Evolutionary conservation across 108 stramenopile genomes (phyloP).

Genomic region (Schizochytrium sp.): DNA sequence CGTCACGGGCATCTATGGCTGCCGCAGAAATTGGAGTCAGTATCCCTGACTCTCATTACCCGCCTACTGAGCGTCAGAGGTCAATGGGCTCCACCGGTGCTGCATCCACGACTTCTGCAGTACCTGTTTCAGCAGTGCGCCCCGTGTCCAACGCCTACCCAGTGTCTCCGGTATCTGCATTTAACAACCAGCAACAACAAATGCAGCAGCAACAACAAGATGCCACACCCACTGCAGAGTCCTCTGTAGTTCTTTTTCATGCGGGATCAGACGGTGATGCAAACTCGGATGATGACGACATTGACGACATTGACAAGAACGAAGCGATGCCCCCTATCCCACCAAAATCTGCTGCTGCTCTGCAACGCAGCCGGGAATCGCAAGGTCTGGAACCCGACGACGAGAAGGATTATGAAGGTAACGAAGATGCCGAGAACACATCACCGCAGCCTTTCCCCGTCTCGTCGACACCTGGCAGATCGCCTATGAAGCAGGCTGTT

Average conservation of each 20-base stretch:
- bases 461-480: no score
- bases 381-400: not conserved
- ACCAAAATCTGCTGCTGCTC: not conserved
- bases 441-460: no score
- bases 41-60: not conserved
- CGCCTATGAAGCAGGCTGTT: no score
- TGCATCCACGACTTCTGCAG: conserved; percentile 1
- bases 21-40: not conserved
- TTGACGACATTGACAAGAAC: no score
- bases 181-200: not conserved
- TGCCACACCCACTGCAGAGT: not conserved
- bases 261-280: not conserved
- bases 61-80: not conserved
- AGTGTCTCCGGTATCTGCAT: not conserved
- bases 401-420: not conserved
- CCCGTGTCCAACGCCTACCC: not conserved
- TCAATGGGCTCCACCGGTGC: not conserved
- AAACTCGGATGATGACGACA: not conserved
- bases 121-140: not conserved
- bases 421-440: not conserved
- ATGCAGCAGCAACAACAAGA: not conserved
- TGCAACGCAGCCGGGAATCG: not conserved
- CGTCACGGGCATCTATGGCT: not conserved
- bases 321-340: not conserved
- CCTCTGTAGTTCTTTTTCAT: conserved; percentile 21